Conservation (phyloP, 371 early-diverging fungal species). For the Mucor irregularis region DNA sequence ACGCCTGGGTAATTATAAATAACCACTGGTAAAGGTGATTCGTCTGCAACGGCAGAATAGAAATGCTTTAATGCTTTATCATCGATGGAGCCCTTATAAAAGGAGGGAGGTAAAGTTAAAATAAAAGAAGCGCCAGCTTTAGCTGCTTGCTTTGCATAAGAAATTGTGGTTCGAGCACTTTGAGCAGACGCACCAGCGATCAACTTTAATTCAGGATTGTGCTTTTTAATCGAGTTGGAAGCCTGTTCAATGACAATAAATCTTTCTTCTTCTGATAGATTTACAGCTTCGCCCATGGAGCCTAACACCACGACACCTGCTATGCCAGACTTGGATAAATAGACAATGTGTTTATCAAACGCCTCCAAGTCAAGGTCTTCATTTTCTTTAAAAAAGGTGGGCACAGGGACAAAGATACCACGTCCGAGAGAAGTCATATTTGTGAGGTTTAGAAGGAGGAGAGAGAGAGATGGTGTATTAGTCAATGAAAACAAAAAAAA, state of each 20-base stretch:
- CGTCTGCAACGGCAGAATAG: slow-evolving; percentile 39
- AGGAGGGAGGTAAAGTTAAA: slow-evolving; percentile 47
- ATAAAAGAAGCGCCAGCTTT: slow-evolving; percentile 39
- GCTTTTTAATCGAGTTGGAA: slow-evolving; percentile 24
- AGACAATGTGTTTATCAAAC: slow-evolving; percentile 41
- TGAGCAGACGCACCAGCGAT: slow-evolving; percentile 43
- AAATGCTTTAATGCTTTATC: slow-evolving; percentile 31
- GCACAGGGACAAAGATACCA: slow-evolving; percentile 48
- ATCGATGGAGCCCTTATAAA: slow-evolving; percentile 32
- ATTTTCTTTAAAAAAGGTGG: slow-evolving; percentile 46
- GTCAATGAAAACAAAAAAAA: neutral
- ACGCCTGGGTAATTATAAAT: slow-evolving; percentile 55
- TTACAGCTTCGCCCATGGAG: slow-evolving; percentile 51
- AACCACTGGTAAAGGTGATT: slow-evolving; percentile 44
- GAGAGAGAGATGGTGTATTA: neutral
- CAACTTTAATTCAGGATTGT: slow-evolving; percentile 32
- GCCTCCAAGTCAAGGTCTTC: slow-evolving; percentile 47
- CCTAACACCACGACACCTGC: slow-evolving; percentile 48
- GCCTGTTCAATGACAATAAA: slow-evolving; percentile 27
- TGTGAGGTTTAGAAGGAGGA: no score
- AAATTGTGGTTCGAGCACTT: slow-evolving; percentile 38
- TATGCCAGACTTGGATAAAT: slow-evolving; percentile 40
- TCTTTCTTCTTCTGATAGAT: slow-evolving; percentile 41
- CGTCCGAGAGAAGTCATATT: slow-evolving; percentile 25
- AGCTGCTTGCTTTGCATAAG: slow-evolving; percentile 35